A percentile compares a stretch with the other conserved stretches of the same genome.
These are phyloP conservation scores for Phaeosphaeria sp. DNA, from an alignment of 2,329 filamentous ascomycete species.

Conservation along the genomic window DNA sequence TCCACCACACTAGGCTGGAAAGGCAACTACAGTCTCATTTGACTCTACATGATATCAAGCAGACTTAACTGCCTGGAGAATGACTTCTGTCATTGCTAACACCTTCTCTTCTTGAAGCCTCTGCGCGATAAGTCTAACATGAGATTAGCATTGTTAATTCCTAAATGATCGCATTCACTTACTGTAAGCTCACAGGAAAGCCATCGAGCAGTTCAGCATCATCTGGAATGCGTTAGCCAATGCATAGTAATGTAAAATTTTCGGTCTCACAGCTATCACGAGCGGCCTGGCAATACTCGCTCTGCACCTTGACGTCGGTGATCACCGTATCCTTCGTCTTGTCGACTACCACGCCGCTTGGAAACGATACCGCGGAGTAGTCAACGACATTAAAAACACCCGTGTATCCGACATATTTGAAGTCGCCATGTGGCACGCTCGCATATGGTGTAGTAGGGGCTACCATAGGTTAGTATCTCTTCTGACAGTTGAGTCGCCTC, in stretches of 20 bases:
- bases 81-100: conserved; percentile 46
- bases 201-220: conserved; percentile 49
- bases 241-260: not conserved
- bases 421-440: conserved; percentile 50
- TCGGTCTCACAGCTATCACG: conserved; percentile 49
- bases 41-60: not conserved
- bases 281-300: conserved; percentile 49
- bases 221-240: conserved; percentile 30
- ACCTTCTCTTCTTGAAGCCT: conserved; percentile 53
- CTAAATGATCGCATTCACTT: conserved; percentile 8
- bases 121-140: conserved; percentile 42
- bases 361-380: conserved; percentile 55
- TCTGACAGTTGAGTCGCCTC: not conserved
- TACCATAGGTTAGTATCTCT: conserved; percentile 17
- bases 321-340: conserved; percentile 44
- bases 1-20: not conserved
- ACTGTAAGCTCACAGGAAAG: conserved; percentile 52
- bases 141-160: conserved; percentile 2
- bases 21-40: not conserved
- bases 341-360: conserved; percentile 49
- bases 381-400: conserved; percentile 58
- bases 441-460: conserved; percentile 55
- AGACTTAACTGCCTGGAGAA: conserved; percentile 38
- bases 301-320: conserved; percentile 35
- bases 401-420: conserved; percentile 55